Evolutionary conservation across 352 stramenopile genomes (phyloP).

Genomic region (Phytophthora meadii): DNA sequence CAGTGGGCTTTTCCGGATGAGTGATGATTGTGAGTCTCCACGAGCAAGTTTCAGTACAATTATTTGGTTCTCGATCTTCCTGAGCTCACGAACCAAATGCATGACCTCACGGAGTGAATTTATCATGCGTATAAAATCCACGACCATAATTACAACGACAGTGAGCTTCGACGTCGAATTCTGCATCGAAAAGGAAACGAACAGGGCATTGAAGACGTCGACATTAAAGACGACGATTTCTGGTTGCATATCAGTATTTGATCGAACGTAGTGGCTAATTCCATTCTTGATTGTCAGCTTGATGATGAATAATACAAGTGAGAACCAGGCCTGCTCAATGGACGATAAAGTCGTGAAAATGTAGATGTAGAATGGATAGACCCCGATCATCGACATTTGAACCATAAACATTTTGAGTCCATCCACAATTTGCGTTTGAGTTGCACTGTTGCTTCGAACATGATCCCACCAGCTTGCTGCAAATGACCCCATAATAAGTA

Average conservation of each 20-base stretch:
- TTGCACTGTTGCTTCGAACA: too few species aligned
- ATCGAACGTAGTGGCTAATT: constrained; percentile 20
- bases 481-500: too few species aligned
- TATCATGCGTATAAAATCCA: constrained; percentile 25
- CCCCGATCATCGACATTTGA: too few species aligned
- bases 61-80: too few species aligned
- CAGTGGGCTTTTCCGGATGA: too few species aligned
- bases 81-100: neutral
- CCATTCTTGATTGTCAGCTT: constrained; percentile 21
- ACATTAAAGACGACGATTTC: constrained; percentile 5
- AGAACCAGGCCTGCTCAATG: constrained; percentile 18
- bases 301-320: constrained; percentile 3
- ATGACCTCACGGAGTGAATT: constrained; percentile 17
- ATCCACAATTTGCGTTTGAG: too few species aligned
- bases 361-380: constrained; percentile 32
- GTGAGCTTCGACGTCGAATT: constrained; percentile 9
- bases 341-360: constrained; percentile 22
- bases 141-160: constrained; percentile 26
- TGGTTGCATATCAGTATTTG: constrained; percentile 29
- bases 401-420: too few species aligned
- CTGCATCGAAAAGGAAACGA: too few species aligned
- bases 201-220: too few species aligned
- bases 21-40: neutral
- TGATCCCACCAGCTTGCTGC: too few species aligned
- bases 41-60: too few species aligned